Evolutionary conservation across 2,329 filamentous ascomycete species (phyloP), one percentile per base, ranked within the genome.

Genomic region (Capronia coronata): DNA sequence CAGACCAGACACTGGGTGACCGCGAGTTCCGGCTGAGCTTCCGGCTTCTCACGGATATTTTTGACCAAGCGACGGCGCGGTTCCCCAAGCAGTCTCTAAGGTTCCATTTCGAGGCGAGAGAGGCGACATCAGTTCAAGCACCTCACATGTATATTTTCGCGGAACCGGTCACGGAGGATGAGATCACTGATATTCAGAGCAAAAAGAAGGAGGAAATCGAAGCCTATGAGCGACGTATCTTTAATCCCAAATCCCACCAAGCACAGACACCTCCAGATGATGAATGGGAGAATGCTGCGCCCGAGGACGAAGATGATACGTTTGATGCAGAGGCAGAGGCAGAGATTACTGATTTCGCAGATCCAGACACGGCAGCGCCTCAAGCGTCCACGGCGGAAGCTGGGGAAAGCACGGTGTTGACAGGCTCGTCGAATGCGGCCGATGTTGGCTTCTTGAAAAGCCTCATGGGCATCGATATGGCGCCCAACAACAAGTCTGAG

Each of bases 61-160:
- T 98, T 30, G 73, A 95, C 65, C 80, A 77, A 54, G 89, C 86
- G 3, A 87, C 86, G 0, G 69, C 77, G 35, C 81, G 77, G 56
- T 97, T 84, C 62, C 93, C 93, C 0, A 74, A 84, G 37, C 59
- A 76, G 65, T 87, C 87, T 1, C 70, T 96, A 3, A 84, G 89
- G 9, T 65, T 96, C 30, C 83, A 90, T 64, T 84, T 95, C 51
- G 89, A 96, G 65, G 86, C 89, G 1, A 78, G 87, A 51, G 72
- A 77, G 48, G 63, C 62, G 9, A 70, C 72, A 1, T 37, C 59
- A 32, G 46, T 43, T 8, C 48, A 49, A 13, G 37, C 73, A 6
- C 78, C 84, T 0, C 82, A 84, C 60, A 90, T 95, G 79, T 91
- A 94, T 63, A 80, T 97, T 46, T 94, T 95, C 63, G 90, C 84